Percentiles rank a stretch among this genome's conserved stretches.
Evolutionary conservation across 192 early-diverging fungal genomes (phyloP).

Genomic region (Dissophora ornata): DNA sequence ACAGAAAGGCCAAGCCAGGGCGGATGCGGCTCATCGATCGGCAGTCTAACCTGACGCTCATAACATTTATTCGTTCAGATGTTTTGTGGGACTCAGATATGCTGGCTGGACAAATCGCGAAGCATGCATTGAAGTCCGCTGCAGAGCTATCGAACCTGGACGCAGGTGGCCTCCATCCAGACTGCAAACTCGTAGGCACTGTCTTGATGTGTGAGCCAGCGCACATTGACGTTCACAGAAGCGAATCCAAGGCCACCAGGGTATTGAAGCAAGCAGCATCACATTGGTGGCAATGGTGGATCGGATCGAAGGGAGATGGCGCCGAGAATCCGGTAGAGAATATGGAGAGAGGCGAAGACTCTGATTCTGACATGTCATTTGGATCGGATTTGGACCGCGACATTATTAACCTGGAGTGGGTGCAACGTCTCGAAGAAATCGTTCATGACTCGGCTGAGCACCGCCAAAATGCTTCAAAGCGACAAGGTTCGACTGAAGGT

Average conservation of each 20-base stretch:
- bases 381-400: conserved; percentile 51
- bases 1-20: conserved; percentile 50
- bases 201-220: conserved; percentile 34
- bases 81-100: conserved; percentile 45
- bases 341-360: background rate
- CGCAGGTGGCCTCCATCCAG: conserved; percentile 33
- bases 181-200: conserved; percentile 34
- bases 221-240: background rate
- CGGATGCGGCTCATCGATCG: conserved; percentile 43
- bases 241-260: background rate
- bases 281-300: conserved; percentile 39
- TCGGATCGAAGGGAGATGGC: conserved; percentile 6
- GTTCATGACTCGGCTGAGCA: conserved; percentile 6
- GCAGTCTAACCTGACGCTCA: conserved; percentile 27
- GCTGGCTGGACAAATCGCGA: conserved; percentile 3
- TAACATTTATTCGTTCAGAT: conserved; percentile 45
- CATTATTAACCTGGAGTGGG: conserved; percentile 47
- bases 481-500: background rate
- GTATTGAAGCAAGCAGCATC: background rate
- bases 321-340: background rate
- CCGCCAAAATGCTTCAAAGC: background rate
- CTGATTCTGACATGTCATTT: conserved; percentile 15
- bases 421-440: conserved; percentile 10
- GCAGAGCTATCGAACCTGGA: conserved; percentile 12
- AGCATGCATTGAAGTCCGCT: conserved; percentile 21